phyloP scores from a whole-genome alignment of 495 filamentous ascomycete genomes.

The Annulohypoxylon bovei region DNA sequence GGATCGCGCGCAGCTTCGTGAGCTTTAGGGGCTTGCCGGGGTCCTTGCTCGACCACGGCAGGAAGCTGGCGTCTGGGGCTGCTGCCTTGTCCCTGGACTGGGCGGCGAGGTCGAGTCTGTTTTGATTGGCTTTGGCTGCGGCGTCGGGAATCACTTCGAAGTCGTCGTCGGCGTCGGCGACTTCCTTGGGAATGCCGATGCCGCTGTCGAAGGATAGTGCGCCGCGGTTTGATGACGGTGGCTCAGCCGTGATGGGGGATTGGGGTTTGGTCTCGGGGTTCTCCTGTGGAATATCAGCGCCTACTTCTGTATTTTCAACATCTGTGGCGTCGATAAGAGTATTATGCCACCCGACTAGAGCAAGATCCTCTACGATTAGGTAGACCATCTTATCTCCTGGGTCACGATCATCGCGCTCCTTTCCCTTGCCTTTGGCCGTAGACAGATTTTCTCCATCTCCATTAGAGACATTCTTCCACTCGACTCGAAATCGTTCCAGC shows the following conservation, averaged over 20 bases:
- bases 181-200: slow-evolving; percentile 9
- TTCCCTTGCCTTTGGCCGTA: slow-evolving; percentile 29
- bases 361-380: slow-evolving; percentile 53
- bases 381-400: slow-evolving; percentile 45
- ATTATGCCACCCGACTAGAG: slow-evolving; percentile 53
- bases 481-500: slow-evolving; percentile 46
- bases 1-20: slow-evolving; percentile 52
- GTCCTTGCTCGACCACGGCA: slow-evolving; percentile 44
- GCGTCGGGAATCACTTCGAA: slow-evolving; percentile 46
- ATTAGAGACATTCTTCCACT: slow-evolving; percentile 20
- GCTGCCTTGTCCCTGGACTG: slow-evolving; percentile 9
- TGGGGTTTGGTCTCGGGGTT: slow-evolving; percentile 13
- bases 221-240: not conserved
- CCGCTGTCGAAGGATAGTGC: slow-evolving; percentile 26
- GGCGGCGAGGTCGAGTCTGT: slow-evolving; percentile 28
- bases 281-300: not conserved
- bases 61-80: not conserved
- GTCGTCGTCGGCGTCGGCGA: slow-evolving; percentile 42
- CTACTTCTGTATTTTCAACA: slow-evolving; percentile 18
- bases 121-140: slow-evolving; percentile 23
- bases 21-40: slow-evolving; percentile 50
- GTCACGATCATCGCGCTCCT: slow-evolving; percentile 12
- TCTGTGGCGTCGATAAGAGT: slow-evolving; percentile 41
- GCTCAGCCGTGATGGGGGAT: not conserved
- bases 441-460: not conserved